A percentile compares a stretch with the other conserved stretches of the same genome.
Conservation (phyloP, 2,329 filamentous ascomycete species). For the Colletotrichum lentis region DNA sequence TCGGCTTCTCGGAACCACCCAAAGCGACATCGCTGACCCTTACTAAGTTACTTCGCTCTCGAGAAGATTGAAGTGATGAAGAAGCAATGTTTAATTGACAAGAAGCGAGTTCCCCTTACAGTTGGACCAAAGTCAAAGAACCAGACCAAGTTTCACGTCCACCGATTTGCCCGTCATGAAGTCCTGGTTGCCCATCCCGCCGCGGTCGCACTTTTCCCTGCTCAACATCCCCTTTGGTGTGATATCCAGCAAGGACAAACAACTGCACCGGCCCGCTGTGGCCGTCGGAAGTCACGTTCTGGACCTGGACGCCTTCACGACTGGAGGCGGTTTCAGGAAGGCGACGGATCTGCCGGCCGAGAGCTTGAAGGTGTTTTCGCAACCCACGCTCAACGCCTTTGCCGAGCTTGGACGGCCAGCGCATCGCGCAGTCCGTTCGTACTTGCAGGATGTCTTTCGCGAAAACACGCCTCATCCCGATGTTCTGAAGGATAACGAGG, state of each 20-base stretch:
- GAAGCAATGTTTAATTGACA: neutral
- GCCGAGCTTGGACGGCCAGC: conserved; percentile 72
- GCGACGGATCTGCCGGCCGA: neutral
- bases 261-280: conserved; percentile 67
- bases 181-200: conserved; percentile 34
- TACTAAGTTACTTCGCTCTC: neutral
- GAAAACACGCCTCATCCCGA: conserved; percentile 55
- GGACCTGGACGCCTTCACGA: conserved; percentile 57
- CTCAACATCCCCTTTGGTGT: conserved; percentile 80
- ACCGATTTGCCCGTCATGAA: conserved; percentile 20
- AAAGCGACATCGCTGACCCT: too few species aligned
- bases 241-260: conserved; percentile 65
- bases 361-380: conserved; percentile 37
- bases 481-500: conserved; percentile 22
- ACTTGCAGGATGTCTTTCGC: conserved; percentile 66
- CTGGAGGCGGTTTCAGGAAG: conserved; percentile 32
- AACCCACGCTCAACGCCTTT: conserved; percentile 73
- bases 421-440: conserved; percentile 69
- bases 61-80: neutral
- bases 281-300: conserved; percentile 74
- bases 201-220: conserved; percentile 64
- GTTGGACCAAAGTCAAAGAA: neutral
- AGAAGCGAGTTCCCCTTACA: neutral
- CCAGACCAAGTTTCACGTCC: too few species aligned
- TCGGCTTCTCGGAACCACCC: conserved; percentile 21